Percentiles rank a stretch among this genome's conserved stretches.
Conservation (phyloP, 768 basidiomycete genomes). For the Calocybe gangraenosa region DNA sequence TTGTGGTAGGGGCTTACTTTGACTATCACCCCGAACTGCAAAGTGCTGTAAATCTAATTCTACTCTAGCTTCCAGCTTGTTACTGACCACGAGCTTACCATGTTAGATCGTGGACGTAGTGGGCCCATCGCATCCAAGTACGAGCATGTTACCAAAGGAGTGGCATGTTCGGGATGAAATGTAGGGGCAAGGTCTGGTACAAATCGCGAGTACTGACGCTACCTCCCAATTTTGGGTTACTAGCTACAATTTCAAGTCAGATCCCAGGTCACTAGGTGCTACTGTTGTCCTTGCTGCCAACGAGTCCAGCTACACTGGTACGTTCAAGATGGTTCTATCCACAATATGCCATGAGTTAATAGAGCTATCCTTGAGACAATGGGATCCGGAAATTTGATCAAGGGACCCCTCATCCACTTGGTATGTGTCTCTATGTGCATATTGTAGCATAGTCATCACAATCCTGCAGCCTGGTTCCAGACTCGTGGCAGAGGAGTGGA, state of each 20-base stretch:
- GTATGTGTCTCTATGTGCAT: conserved; percentile 28
- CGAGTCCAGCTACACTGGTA: conserved; percentile 59
- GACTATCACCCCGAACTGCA: conserved; percentile 68
- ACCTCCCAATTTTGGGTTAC: neutral
- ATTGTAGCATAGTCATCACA: neutral
- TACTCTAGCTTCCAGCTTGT: neutral
- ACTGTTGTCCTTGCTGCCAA: conserved; percentile 60
- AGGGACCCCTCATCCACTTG: conserved; percentile 75
- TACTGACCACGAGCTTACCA: no score
- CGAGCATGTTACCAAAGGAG: conserved; percentile 42
- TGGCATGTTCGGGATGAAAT: conserved; percentile 61
- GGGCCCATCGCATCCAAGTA: conserved; percentile 58
- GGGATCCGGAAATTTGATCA: conserved; percentile 53
- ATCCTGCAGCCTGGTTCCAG: conserved; percentile 73
- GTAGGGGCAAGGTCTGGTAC: conserved; percentile 27
- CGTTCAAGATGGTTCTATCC: conserved; percentile 8
- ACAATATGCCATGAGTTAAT: neutral
- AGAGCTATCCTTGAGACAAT: conserved; percentile 29
- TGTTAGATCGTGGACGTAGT: conserved; percentile 56
- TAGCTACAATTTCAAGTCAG: conserved; percentile 71
- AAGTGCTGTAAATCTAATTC: conserved; percentile 46
- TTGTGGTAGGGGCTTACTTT: conserved; percentile 52
- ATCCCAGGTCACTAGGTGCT: conserved; percentile 63
- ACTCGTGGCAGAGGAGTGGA: conserved; percentile 66
- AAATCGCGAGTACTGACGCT: neutral